Conservation (phyloP, 345 rosid species). For the Citrus glauca region DNA sequence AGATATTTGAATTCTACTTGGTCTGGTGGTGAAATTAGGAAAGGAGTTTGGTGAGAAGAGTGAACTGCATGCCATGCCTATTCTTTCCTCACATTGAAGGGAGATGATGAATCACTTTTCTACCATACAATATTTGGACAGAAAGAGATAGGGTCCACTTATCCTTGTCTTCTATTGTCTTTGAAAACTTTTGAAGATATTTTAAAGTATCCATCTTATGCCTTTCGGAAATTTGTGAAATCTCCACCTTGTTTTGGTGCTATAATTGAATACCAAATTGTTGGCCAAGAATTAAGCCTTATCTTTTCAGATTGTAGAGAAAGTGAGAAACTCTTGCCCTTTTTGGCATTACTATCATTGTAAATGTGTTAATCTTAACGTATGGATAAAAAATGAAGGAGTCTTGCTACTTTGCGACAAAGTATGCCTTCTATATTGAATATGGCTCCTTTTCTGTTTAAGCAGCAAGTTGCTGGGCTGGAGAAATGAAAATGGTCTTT, state of each 20-base stretch:
- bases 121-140: constrained; percentile 1
- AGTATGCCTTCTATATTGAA: not conserved
- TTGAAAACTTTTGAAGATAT: constrained; percentile 21
- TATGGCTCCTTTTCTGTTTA: not conserved
- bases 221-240: not conserved
- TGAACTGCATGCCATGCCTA: constrained; percentile 33
- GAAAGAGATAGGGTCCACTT: constrained; percentile 8
- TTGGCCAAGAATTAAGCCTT: constrained; percentile 16
- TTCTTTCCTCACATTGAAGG: constrained; percentile 1
- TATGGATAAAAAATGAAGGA: not conserved
- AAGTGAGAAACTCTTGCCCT: not conserved
- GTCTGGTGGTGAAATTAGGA: constrained; percentile 16
- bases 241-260: not conserved
- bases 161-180: not conserved
- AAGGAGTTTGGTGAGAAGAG: constrained; percentile 32
- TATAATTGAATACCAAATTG: not conserved
- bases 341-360: not conserved
- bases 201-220: not conserved
- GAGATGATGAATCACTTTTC: constrained; percentile 9
- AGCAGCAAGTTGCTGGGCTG: not conserved
- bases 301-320: constrained; percentile 17
- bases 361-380: not conserved
- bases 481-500: not conserved
- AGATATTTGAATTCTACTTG: not conserved
- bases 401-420: not conserved